Conservation (phyloP, 2,329 filamentous ascomycete genomes). For the Fusarium sp. region DNA sequence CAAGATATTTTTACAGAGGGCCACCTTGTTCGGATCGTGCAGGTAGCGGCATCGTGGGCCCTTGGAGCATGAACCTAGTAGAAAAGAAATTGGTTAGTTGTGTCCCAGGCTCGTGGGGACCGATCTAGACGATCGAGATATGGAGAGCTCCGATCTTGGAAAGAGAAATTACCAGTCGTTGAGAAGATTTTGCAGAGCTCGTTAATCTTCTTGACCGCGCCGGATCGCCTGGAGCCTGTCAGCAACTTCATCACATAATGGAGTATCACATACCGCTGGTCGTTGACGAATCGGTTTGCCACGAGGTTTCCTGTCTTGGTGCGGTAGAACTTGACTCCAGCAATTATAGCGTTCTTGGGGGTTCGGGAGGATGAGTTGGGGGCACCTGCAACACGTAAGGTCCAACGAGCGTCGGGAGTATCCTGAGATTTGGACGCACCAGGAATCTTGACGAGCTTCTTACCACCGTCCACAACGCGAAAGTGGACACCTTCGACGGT, state of each 20-base stretch:
- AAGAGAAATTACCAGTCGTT: constrained; percentile 71
- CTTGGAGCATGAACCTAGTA: constrained; percentile 82
- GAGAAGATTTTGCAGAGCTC: constrained; percentile 78
- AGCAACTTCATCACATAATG: constrained; percentile 47
- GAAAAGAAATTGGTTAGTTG: constrained; percentile 54
- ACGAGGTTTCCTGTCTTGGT: constrained; percentile 91
- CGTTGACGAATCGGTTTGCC: constrained; percentile 76
- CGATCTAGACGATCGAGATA: constrained; percentile 32
- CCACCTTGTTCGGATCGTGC: constrained; percentile 87
- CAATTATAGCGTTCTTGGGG: constrained; percentile 76
- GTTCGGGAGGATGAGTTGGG: constrained; percentile 70
- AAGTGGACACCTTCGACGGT: constrained; percentile 78
- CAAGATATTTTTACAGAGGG: constrained; percentile 88
- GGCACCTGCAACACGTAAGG: constrained; percentile 59
- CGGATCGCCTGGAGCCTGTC: constrained; percentile 57
- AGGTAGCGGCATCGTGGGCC: constrained; percentile 81
- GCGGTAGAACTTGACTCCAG: constrained; percentile 82
- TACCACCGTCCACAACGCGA: constrained; percentile 76
- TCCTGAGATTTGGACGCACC: constrained; percentile 58
- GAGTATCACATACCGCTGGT: constrained; percentile 71
- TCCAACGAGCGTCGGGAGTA: constrained; percentile 1
- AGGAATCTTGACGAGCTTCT: constrained; percentile 78
- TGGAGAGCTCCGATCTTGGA: constrained; percentile 43
- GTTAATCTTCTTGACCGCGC: constrained; percentile 71
- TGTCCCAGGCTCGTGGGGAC: constrained; percentile 52